Evolutionary conservation across 2,329 filamentous ascomycete species (phyloP), one percentile per base, ranked within the genome.

Genomic region (Rhynchosporium secalis): DNA sequence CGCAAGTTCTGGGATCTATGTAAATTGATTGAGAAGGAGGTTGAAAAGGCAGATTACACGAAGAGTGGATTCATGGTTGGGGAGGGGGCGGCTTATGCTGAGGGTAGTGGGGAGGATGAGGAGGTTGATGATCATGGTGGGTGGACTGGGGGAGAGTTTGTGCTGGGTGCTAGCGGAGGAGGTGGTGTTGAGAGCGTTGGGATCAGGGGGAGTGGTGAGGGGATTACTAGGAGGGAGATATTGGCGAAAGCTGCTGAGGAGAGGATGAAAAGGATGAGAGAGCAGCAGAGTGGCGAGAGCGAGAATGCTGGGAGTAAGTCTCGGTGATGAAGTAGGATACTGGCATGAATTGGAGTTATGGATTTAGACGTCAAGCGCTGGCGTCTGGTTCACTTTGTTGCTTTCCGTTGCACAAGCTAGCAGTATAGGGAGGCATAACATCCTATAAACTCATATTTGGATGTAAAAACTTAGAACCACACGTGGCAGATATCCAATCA

Each of bases 1-100:
- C 80, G 86, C 20, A 79, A 90, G 52, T 99, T 99, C 72, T 98
- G 95, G 94, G 85, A 92, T 58, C 75, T 99, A 70, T 96, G 91
- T 68, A 87, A 87, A 69, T 83, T 89, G 78, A 96, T 97, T 71
- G 93, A 98, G 79, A 82, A 83, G 56, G 94, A 97, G 79, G 94
- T 97, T 3, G 88, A 89, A 62, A 79, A 78, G 55, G 89, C 84
- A 15, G 92, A 97, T 78, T 96, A 90, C 87, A 88, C 81, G 71
- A 81, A 82, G 29, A 86, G 87, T 0, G 93, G 93, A 0, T 78
- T 82, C 58, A 85, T 81, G 4, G 76, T 94, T 2, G 86, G 79
- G 2, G 77, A 77, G 12, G 76, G 83, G 65, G 86, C 79, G 78
- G 89, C 80, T 75, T 86, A 79, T 81, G 85, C 78, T 76, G 74